Evolutionary conservation across 805 yeast species (phyloP), one percentile per base, ranked within the genome.

Genomic region (Nakazawaea ishiwadae): DNA sequence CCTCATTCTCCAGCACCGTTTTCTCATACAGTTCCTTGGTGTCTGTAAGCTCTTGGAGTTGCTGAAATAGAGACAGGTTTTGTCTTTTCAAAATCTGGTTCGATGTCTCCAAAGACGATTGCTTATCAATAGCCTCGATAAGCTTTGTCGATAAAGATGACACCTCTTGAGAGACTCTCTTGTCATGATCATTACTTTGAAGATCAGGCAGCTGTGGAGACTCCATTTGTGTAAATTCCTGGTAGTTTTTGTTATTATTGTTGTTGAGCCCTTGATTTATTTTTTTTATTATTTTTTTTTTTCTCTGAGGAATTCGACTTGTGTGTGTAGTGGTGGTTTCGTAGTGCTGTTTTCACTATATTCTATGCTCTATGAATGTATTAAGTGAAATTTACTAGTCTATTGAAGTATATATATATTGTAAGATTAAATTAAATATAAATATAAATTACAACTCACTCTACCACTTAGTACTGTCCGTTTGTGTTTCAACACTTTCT

Each of bases 91-190:
- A 55, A 14, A 53, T 64, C 2, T 62, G 54, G 4, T 75, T 49
- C 35, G 66, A 64, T 45, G 73, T 79, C 49, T 79, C 85, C 45
- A 79, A 53, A 31, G 64, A 69, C 41, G 76, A 71, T 58, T 73
- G 81, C 47, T 69, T 74, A 44, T 75, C 78, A 5, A 79, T 73
- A 15, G 81, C 75, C 24, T 81, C 79, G 28, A 79, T 74, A 41
- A 79, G 63, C 54, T 72, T 74, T 2, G 84, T 79, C 14, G 83
- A 77, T 33, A 79, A 57, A 19, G 73, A 57, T 4, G 80, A 65
- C 41, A 79, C 76, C 59, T 79, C 83, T 32, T 67, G 55, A 1
- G 81, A 69, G 24, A 79, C 63, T 37, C 82, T 60, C 32, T 58
- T 57, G 17, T 55, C 52, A 47, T 67, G 71, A 27, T 65, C 73